Evolutionary conservation across 768 basidiomycete genomes (phyloP).

Genomic region (Leucosporidium yakuticum): DNA sequence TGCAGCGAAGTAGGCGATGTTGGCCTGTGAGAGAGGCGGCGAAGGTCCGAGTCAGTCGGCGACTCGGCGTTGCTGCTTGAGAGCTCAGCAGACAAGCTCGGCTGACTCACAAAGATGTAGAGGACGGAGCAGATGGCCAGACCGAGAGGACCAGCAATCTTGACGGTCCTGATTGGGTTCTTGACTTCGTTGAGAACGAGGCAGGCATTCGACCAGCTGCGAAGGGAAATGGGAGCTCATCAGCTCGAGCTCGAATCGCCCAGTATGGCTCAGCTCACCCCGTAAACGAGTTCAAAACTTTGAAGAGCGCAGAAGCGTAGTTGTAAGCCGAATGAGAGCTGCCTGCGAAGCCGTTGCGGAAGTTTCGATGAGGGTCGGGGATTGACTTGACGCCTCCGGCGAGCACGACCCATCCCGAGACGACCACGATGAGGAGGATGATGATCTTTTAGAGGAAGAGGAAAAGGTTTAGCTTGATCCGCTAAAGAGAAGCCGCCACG

Average conservation of each 20-base stretch:
- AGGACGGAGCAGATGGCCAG: slow-evolving; percentile 19
- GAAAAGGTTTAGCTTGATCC: too few species aligned
- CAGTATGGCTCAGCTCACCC: slow-evolving; percentile 49
- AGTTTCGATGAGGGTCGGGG: slow-evolving; percentile 56
- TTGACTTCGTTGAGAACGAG: slow-evolving; percentile 60
- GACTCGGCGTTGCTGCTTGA: too few species aligned
- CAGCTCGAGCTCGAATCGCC: too few species aligned
- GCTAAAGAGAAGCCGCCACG: too few species aligned
- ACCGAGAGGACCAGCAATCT: slow-evolving; percentile 56
- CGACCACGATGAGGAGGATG: slow-evolving; percentile 52
- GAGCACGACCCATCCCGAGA: slow-evolving; percentile 55
- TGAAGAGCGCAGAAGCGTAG: slow-evolving; percentile 59
- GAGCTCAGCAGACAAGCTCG: too few species aligned
- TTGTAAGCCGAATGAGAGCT: slow-evolving; percentile 54
- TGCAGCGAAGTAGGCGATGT: too few species aligned
- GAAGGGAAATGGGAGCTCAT: too few species aligned
- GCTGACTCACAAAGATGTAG: too few species aligned
- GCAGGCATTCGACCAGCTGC: slow-evolving; percentile 50
- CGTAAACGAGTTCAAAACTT: slow-evolving; percentile 51
- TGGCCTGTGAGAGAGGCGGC: too few species aligned
- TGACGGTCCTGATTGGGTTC: slow-evolving; percentile 57
- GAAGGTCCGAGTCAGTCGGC: too few species aligned
- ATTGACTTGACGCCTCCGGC: slow-evolving; percentile 53
- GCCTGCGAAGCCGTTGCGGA: slow-evolving; percentile 55
- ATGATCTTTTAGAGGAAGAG: slow-evolving; percentile 37